Evolutionary conservation across 208 protist genomes (phyloP), one percentile per base, ranked within the genome.

Genomic region (Acanthamoeba polyphaga): DNA sequence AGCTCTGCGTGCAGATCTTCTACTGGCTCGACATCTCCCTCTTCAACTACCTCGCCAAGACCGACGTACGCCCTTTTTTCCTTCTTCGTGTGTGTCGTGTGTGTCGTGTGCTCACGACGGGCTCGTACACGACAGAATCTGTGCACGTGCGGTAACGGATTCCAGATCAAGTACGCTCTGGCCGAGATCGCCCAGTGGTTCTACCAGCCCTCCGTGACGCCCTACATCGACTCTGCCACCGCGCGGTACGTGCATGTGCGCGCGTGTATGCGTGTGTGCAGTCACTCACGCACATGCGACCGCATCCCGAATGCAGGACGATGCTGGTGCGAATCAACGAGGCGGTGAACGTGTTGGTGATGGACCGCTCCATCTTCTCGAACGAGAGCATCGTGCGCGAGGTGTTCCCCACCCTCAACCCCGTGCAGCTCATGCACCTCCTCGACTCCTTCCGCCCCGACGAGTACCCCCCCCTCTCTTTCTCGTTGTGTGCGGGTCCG

Each of bases 341-440:
- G 55, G 87, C 87, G 22, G 87, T 92, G 38, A 92, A 74, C 43
- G 87, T 92, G 64, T 22, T 92, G 13, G 87, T 92, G 87, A 92
- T 92, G 87, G 87, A 92, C 64, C 51, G 62, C 22, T 66, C 87
- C 38, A 68, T 92, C 32, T 74, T 92, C 58, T 68, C 87, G 3
- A 49, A 49, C 62, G 87, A 92, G 68, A 29, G n/a, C 22, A 92
- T 60, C 87, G 64, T 92, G 43, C 32, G 49, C 19, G 87, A 92
- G 51, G 58, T 55, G 38, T 92, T 92, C 87, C 87, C 87, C 19
- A 24, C 13, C 0, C 87, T 92, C 58, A 92, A 92, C 24, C 87
- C 87, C 24, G 87, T 92, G 29, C 87, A 92, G 49, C 34, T 92
- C 19, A 66, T 92, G 58, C 87, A 92, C 64, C 87, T 92, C n/a